A percentile compares a stretch with the other conserved stretches of the same genome.
Evolutionary conservation across 2,329 filamentous ascomycete genomes (phyloP).

Genomic region (Sporothrix dimorphospora): DNA sequence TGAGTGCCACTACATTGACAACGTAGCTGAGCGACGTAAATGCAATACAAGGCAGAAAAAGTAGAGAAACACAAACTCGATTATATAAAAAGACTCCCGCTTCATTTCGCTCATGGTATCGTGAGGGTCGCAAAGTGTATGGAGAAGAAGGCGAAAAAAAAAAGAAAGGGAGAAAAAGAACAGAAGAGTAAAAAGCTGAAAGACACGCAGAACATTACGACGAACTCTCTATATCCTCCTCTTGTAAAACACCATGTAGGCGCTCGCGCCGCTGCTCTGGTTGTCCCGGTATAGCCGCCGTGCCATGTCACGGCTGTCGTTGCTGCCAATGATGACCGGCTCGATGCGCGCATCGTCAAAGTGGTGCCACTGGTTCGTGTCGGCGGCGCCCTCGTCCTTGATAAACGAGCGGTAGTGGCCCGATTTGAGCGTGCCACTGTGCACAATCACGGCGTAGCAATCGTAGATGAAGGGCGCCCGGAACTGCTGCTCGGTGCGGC

Average conservation of each 20-base stretch:
- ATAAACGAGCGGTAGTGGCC: conserved; percentile 83
- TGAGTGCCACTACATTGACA: not conserved
- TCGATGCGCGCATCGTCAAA: conserved; percentile 50
- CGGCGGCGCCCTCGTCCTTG: conserved; percentile 53
- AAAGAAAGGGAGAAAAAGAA: not conserved
- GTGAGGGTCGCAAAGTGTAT: conserved; percentile 15
- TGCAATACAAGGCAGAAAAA: not conserved
- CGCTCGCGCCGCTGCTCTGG: conserved; percentile 30
- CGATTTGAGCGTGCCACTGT: conserved; percentile 68
- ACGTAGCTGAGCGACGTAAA: not conserved
- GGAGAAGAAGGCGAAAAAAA: not conserved
- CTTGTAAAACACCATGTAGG: conserved; percentile 37
- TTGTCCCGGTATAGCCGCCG: conserved; percentile 34
- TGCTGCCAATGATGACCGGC: conserved; percentile 34
- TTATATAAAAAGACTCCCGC: conserved; percentile 1
- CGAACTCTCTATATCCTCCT: conserved; percentile 9
- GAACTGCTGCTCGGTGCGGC: conserved; percentile 41
- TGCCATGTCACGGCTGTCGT: conserved; percentile 34
- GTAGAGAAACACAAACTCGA: not conserved
- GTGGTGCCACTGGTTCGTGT: conserved; percentile 48
- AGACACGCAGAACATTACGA: not conserved
- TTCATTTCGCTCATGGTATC: conserved; percentile 27
- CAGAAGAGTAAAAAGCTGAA: not conserved
- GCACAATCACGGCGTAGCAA: conserved; percentile 81
- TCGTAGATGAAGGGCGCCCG: conserved; percentile 72